phyloP scores from a whole-genome alignment of 208 protist species.

The Porcisia deanei region DNA sequence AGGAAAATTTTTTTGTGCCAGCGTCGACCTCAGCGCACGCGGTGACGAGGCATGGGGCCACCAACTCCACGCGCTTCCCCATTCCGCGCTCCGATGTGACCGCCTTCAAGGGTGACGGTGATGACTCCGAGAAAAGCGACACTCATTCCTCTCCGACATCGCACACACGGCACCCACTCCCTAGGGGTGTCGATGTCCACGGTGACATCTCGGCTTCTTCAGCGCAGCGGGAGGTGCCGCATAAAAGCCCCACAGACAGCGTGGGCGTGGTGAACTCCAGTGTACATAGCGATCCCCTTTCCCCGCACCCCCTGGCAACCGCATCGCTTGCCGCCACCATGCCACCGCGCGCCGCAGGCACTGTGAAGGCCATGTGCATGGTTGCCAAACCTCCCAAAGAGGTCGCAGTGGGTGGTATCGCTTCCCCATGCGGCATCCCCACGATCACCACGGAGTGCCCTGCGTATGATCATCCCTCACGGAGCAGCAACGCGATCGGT shows the following conservation, averaged over 20 bases:
- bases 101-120: neutral
- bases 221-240: neutral
- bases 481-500: neutral
- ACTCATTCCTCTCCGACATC: neutral
- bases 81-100: neutral
- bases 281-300: neutral
- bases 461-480: constrained; percentile 18
- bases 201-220: neutral
- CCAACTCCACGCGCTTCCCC: neutral
- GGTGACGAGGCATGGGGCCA: neutral
- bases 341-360: neutral
- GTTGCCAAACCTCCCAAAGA: neutral
- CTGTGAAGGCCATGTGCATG: neutral
- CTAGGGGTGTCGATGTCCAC: neutral
- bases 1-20: neutral
- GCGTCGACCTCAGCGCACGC: neutral
- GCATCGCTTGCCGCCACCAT: neutral
- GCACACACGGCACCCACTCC: neutral
- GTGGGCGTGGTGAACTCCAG: neutral
- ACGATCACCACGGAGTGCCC: constrained; percentile 28
- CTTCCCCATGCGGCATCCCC: constrained; percentile 5
- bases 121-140: neutral
- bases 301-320: neutral
- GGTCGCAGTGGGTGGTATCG: no score
- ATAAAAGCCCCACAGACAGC: neutral